phyloP scores from a whole-genome alignment of 2,329 filamentous ascomycete genomes.

The Hymenoscyphus scutula region DNA sequence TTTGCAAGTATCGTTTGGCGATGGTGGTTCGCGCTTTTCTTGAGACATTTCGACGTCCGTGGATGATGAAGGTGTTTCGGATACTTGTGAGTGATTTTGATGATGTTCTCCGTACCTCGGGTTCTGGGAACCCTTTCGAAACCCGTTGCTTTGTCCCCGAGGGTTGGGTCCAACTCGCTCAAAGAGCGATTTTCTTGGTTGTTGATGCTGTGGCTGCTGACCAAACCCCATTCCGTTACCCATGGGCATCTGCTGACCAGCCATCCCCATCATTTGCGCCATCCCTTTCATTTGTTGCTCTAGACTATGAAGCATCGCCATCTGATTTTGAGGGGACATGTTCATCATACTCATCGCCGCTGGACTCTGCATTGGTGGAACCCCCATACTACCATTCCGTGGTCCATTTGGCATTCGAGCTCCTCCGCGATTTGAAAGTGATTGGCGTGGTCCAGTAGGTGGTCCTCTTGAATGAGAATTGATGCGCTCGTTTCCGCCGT shows the following conservation, averaged over 20 bases:
- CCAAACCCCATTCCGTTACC: conserved; percentile 49
- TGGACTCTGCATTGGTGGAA: conserved; percentile 41
- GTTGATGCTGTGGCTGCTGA: conserved; percentile 39
- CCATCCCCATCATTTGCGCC: conserved; percentile 55
- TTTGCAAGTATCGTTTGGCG: conserved; percentile 73
- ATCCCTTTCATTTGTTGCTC: conserved; percentile 89
- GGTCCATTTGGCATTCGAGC: conserved; percentile 46
- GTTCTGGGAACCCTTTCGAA: conserved; percentile 22
- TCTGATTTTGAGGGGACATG: conserved; percentile 66
- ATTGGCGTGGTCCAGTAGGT: conserved; percentile 67
- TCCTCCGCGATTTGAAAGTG: conserved; percentile 38
- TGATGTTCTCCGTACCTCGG: conserved; percentile 25
- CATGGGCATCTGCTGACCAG: conserved; percentile 46
- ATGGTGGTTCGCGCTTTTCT: conserved; percentile 47
- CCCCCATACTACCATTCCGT: conserved; percentile 44
- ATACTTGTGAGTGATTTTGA: conserved; percentile 11
- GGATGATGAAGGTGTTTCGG: conserved; percentile 34
- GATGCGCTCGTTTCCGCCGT: conserved; percentile 73
- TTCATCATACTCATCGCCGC: conserved; percentile 45
- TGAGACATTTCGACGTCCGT: conserved; percentile 63
- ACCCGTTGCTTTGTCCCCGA: conserved; percentile 24
- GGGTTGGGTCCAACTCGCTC: conserved; percentile 61
- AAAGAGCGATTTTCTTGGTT: conserved; percentile 63
- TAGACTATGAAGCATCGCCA: conserved; percentile 72
- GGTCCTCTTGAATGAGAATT: conserved; percentile 71